These are phyloP conservation scores for Cryptosporidium baileyi DNA, from an alignment of 169 alveolate genomes.

Conservation along the genomic window DNA sequence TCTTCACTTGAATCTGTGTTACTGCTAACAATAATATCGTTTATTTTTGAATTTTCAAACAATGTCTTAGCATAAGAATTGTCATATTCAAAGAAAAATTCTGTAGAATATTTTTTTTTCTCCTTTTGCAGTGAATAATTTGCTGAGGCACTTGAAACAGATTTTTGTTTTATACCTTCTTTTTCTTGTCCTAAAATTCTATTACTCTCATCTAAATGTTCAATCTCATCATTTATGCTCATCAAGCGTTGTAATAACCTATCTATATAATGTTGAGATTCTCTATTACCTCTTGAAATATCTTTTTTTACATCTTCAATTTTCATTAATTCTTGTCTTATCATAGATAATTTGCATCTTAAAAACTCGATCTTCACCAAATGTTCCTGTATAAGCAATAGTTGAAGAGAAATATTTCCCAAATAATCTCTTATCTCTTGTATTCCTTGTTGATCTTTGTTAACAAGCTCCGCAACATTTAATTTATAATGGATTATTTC, in stretches of 20 bases:
- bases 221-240: conserved; percentile 63
- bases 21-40: conserved; percentile 1
- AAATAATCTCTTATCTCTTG: conserved; percentile 60
- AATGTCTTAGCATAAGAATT: conserved; percentile 47
- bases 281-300: conserved; percentile 62
- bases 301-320: conserved; percentile 56
- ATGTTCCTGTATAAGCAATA: conserved; percentile 55
- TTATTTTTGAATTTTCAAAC: conserved; percentile 46
- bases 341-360: conserved; percentile 66
- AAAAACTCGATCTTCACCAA: conserved; percentile 54
- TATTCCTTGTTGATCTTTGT: conserved; percentile 56
- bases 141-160: background rate
- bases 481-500: conserved; percentile 57
- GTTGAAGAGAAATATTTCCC: conserved; percentile 53
- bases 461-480: conserved; percentile 48
- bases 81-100: conserved; percentile 38
- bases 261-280: conserved; percentile 50
- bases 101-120: conserved; percentile 10
- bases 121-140: conserved; percentile 15
- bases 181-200: conserved; percentile 45
- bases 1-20: background rate
- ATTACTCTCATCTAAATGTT: conserved; percentile 51
- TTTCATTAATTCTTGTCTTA: conserved; percentile 65
- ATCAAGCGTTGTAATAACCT: conserved; percentile 51
- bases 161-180: background rate